A percentile compares a stretch with the other conserved stretches of the same genome.
Evolutionary conservation across 169 alveolate genomes (phyloP).

Genomic region (Eimeria acervulina): DNA sequence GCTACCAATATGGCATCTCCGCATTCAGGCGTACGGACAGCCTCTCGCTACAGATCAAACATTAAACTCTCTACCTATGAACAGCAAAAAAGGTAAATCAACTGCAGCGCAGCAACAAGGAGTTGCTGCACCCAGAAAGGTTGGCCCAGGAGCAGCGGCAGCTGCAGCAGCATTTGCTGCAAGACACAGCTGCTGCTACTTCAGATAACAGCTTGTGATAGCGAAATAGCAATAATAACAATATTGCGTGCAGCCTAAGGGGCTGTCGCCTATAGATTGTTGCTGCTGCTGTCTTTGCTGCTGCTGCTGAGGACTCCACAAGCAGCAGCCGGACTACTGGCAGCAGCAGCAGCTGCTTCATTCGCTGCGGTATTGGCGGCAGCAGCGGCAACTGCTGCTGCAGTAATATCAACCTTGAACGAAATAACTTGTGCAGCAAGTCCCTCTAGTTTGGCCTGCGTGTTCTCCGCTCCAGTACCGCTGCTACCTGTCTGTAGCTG

Average conservation of each 20-base stretch:
- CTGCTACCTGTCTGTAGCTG: conserved; percentile 37
- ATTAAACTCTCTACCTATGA: neutral
- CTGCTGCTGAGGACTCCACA: neutral
- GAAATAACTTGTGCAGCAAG: conserved; percentile 55
- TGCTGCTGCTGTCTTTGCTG: neutral
- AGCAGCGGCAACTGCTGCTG: conserved; percentile 30
- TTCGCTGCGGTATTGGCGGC: neutral
- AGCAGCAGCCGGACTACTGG: neutral
- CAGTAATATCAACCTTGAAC: conserved; percentile 7
- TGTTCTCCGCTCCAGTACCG: neutral
- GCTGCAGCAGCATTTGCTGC: conserved; percentile 26
- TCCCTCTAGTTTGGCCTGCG: conserved; percentile 54
- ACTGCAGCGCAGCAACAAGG: neutral
- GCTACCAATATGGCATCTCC: neutral
- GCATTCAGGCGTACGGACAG: neutral
- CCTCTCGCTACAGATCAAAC: neutral
- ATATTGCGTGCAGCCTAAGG: neutral
- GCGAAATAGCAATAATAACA: neutral
- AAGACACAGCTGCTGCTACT: conserved; percentile 11
- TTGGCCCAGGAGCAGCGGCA: conserved; percentile 3
- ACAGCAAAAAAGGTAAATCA: neutral
- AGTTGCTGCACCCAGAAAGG: neutral
- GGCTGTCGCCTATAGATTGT: neutral
- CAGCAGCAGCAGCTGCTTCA: neutral
- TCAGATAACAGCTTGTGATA: neutral